Conservation (phyloP, 352 stramenopile species). For the Phytophthora megakarya region DNA sequence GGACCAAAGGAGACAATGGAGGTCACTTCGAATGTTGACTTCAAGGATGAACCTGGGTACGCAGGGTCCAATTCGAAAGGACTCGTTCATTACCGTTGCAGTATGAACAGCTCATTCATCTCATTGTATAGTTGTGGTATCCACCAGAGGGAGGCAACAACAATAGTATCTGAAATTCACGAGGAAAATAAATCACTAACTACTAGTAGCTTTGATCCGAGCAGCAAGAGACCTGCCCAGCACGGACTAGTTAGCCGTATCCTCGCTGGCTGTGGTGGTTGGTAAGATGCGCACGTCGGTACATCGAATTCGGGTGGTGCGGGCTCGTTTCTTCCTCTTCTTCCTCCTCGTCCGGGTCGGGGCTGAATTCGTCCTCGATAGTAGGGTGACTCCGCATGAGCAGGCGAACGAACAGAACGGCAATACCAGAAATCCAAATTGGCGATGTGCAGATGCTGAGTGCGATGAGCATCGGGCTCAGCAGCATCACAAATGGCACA, state of each 20-base stretch:
- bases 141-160: no score
- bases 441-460: constrained; percentile 78
- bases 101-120: no score
- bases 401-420: constrained; percentile 59
- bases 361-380: constrained; percentile 50
- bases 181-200: constrained; percentile 40
- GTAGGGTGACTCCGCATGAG: constrained; percentile 38
- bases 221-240: neutral
- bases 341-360: constrained; percentile 43
- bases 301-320: constrained; percentile 56
- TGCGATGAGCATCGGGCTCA: constrained; percentile 81
- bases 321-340: constrained; percentile 46
- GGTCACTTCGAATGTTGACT: no score
- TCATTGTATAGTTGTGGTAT: no score
- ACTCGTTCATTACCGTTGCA: no score
- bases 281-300: constrained; percentile 45
- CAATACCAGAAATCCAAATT: constrained; percentile 68
- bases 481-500: constrained; percentile 72
- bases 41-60: no score
- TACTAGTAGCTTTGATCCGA: constrained; percentile 24
- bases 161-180: constrained; percentile 1
- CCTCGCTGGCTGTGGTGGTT: constrained; percentile 34
- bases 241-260: constrained; percentile 21
- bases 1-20: no score
- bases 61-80: no score